phyloP scores from a whole-genome alignment of 2,329 filamentous ascomycete species.

The Ampelomyces quisqualis region DNA sequence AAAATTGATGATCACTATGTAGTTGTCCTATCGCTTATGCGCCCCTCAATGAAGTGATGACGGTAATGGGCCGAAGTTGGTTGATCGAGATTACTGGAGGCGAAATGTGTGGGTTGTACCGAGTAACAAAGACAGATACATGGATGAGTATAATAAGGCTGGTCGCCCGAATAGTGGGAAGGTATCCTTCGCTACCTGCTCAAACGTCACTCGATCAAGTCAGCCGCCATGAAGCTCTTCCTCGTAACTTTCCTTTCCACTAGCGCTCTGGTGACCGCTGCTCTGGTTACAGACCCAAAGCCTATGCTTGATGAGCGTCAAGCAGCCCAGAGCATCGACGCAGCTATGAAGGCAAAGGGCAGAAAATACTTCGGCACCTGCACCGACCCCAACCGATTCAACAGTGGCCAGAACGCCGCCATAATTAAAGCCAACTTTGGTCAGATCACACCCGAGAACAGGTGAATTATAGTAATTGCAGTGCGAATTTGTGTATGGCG shows the following conservation, averaged over 20 bases:
- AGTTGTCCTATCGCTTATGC: constrained; percentile 1
- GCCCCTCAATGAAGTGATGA: background rate
- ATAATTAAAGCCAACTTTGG: constrained; percentile 66
- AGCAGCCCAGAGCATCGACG: constrained; percentile 54
- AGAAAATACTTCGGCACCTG: constrained; percentile 66
- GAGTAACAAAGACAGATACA: background rate
- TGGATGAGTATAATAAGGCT: constrained; percentile 1
- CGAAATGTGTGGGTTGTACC: background rate
- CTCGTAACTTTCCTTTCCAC: constrained; percentile 31
- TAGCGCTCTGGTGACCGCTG: constrained; percentile 30
- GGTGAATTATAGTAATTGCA: constrained; percentile 13
- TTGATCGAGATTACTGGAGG: constrained; percentile 1
- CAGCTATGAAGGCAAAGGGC: constrained; percentile 61
- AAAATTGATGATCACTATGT: background rate
- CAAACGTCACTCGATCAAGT: background rate
- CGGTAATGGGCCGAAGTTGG: background rate
- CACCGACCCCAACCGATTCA: constrained; percentile 58
- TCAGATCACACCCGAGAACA: constrained; percentile 66
- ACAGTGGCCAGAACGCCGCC: constrained; percentile 53
- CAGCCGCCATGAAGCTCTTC: constrained; percentile 35
- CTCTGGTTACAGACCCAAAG: constrained; percentile 35
- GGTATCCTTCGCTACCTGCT: constrained; percentile 1
- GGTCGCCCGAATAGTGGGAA: background rate
- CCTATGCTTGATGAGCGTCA: constrained; percentile 31
- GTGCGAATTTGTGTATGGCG: too few species aligned